phyloP scores from a whole-genome alignment of 495 filamentous ascomycete genomes.

The Articulospora tetracladia region DNA sequence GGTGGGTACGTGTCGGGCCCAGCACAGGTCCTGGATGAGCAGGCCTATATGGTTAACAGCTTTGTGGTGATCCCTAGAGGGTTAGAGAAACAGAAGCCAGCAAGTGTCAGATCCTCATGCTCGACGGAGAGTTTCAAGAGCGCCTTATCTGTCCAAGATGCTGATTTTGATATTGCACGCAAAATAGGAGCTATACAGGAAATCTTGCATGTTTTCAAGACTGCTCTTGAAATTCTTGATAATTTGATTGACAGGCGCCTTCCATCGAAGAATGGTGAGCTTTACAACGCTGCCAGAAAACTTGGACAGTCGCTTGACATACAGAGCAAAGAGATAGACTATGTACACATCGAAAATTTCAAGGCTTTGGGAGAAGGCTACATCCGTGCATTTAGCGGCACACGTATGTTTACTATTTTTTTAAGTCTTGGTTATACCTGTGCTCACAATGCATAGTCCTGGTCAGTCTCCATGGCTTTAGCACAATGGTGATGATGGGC shows the following conservation, averaged over 20 bases:
- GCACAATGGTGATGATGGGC: slow-evolving; percentile 4
- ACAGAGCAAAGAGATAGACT: neutral
- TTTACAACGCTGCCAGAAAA: slow-evolving; percentile 1
- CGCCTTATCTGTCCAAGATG: slow-evolving; percentile 9
- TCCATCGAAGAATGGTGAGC: neutral
- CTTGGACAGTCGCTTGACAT: neutral
- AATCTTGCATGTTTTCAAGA: slow-evolving; percentile 12
- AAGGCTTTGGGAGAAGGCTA: slow-evolving; percentile 1
- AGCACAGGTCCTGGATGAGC: neutral
- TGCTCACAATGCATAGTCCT: slow-evolving; percentile 3
- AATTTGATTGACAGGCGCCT: slow-evolving; percentile 4
- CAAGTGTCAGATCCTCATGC: slow-evolving; percentile 5
- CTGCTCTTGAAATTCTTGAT: slow-evolving; percentile 8
- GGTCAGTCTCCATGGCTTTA: neutral
- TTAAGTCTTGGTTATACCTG: neutral
- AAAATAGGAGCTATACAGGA: slow-evolving; percentile 6
- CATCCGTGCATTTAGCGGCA: neutral
- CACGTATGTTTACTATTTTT: slow-evolving; percentile 3
- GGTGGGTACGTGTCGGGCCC: neutral
- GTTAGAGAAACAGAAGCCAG: neutral
- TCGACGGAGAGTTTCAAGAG: slow-evolving; percentile 14
- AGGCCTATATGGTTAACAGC: neutral
- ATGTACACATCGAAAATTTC: slow-evolving; percentile 1
- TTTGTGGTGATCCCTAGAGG: neutral
- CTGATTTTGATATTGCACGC: neutral